Conservation (phyloP, 2,329 filamentous ascomycete species). For the Sclerotinia subarctica region DNA sequence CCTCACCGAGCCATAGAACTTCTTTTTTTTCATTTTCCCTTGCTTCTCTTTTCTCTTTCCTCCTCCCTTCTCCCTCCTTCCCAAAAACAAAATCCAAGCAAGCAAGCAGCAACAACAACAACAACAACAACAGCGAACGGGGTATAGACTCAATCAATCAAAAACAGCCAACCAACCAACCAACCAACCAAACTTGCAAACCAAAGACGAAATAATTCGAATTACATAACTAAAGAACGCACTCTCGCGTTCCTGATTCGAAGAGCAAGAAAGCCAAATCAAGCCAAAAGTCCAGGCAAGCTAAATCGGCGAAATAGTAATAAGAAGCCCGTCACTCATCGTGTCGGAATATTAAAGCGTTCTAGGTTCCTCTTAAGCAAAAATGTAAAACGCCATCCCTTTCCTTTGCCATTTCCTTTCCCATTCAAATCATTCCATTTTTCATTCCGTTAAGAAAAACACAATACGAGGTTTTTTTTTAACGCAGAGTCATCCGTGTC, state of each 20-base stretch:
- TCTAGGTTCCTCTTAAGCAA: background rate
- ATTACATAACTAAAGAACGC: background rate
- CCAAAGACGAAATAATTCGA: background rate
- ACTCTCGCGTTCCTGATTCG: background rate
- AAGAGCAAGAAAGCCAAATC: background rate
- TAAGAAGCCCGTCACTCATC: background rate
- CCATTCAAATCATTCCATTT: background rate
- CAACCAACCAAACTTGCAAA: background rate
- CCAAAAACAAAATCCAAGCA: background rate
- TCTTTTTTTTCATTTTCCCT: no score
- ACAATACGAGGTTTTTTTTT: background rate
- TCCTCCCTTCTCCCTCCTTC: background rate
- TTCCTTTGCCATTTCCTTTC: background rate
- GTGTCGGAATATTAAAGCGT: background rate
- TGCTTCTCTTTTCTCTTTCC: background rate
- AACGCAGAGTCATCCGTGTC: conserved; percentile 5
- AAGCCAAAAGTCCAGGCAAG: background rate
- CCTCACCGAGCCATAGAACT: background rate
- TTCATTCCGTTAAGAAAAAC: background rate
- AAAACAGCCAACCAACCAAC: background rate
- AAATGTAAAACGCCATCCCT: background rate
- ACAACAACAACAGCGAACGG: conserved; percentile 3
- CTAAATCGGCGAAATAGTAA: background rate
- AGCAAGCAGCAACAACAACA: background rate
- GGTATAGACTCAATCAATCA: conserved; percentile 8